A percentile compares a stretch with the other conserved stretches of the same genome.
phyloP scores from a whole-genome alignment of 495 filamentous ascomycete genomes.

The Talaromyces trachyspermus region DNA sequence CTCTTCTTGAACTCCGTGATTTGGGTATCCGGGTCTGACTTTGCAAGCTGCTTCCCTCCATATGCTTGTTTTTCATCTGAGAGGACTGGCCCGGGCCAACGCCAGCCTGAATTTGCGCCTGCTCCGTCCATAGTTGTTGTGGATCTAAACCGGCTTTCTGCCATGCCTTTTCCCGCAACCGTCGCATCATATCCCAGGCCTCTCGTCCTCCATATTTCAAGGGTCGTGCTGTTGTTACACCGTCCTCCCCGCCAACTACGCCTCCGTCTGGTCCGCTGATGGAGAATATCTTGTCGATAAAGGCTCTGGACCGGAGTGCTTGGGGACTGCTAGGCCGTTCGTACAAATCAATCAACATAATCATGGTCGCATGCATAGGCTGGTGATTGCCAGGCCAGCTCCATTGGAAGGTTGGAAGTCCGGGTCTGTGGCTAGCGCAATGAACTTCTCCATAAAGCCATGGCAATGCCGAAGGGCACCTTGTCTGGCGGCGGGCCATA shows the following conservation, averaged over 20 bases:
- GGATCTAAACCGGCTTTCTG: conserved; percentile 42
- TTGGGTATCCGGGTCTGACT: conserved; percentile 4
- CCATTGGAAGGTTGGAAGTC: conserved; percentile 54
- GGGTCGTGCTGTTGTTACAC: conserved; percentile 38
- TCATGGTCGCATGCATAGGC: conserved; percentile 51
- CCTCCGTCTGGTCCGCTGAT: conserved; percentile 46
- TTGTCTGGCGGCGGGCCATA: conserved; percentile 46
- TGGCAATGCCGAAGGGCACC: conserved; percentile 48
- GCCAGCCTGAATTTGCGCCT: conserved; percentile 37
- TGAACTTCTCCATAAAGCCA: conserved; percentile 49
- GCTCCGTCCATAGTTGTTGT: conserved; percentile 39
- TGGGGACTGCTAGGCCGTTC: conserved; percentile 43
- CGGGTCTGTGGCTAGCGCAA: conserved; percentile 43
- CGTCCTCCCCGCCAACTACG: conserved; percentile 43
- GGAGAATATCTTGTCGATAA: conserved; percentile 46
- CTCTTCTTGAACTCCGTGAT: conserved; percentile 27
- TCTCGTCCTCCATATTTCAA: conserved; percentile 46
- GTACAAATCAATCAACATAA: conserved; percentile 51
- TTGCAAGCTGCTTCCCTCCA: background rate
- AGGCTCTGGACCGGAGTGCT: conserved; percentile 38
- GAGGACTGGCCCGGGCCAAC: conserved; percentile 13
- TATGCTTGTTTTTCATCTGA: background rate
- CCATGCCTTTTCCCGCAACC: conserved; percentile 45
- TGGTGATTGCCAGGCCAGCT: conserved; percentile 51
- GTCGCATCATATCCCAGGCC: conserved; percentile 48